A percentile compares a stretch with the other conserved stretches of the same genome.
These are phyloP conservation scores for Phytophthora pseudosyringae DNA, from an alignment of 352 stramenopile species.

Conservation along the genomic window DNA sequence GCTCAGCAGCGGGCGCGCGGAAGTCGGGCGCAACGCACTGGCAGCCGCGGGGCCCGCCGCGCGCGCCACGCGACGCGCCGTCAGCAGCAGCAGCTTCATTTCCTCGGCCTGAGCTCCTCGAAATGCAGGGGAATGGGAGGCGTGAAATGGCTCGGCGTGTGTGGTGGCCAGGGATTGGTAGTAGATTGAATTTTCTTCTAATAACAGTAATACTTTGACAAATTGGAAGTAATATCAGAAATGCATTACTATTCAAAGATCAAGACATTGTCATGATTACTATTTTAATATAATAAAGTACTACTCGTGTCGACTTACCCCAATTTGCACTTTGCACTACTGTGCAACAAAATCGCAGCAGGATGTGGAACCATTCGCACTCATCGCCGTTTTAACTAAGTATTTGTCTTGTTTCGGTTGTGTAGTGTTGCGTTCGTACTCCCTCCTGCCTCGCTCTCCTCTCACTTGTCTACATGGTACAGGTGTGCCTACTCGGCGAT, in stretches of 20 bases:
- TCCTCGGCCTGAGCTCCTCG: neutral
- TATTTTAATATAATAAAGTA: too few relatives aligned
- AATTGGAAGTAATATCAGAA: constrained; percentile 8
- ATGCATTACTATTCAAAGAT: too few relatives aligned
- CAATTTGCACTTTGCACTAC: too few relatives aligned
- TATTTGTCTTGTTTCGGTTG: constrained; percentile 14
- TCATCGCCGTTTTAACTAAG: constrained; percentile 17
- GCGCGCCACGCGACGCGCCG: constrained; percentile 36
- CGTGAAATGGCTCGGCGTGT: constrained; percentile 34
- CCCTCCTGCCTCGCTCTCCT: neutral
- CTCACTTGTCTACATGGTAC: constrained; percentile 39
- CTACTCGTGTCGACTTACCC: too few relatives aligned
- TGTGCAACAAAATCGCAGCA: too few relatives aligned
- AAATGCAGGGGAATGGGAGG: constrained; percentile 25
- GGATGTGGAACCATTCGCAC: too few relatives aligned
- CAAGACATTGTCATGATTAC: too few relatives aligned
- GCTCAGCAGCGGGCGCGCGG: constrained; percentile 15
- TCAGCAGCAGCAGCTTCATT: constrained; percentile 64
- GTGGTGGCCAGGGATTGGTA: constrained; percentile 26
- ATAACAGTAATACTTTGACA: too few relatives aligned
- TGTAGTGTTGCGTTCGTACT: constrained; percentile 1
- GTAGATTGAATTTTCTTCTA: too few relatives aligned
- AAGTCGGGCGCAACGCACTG: constrained; percentile 8
- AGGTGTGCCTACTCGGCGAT: constrained; percentile 30
- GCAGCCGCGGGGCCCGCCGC: constrained; percentile 22